Conservation (phyloP, 192 early-diverging fungal genomes). For the Backusella morwellensis region DNA sequence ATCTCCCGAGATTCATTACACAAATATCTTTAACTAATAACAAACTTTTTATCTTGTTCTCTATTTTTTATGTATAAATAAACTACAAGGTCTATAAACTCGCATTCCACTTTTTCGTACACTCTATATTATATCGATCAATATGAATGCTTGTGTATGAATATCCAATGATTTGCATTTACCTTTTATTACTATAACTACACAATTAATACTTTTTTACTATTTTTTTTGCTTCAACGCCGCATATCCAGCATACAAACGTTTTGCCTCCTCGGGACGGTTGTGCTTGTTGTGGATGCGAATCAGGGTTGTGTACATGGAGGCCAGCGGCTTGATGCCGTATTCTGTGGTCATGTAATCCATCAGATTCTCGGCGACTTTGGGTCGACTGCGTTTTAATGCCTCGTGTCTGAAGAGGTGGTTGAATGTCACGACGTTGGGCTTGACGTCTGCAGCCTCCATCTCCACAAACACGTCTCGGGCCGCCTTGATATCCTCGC, state of each 20-base stretch:
- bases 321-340: constrained; percentile 18
- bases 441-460: constrained; percentile 21
- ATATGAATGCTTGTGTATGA: too few species aligned
- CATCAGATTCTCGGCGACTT: constrained; percentile 23
- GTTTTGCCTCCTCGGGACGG: constrained; percentile 26
- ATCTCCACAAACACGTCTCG: constrained; percentile 31
- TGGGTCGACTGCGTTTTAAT: constrained; percentile 16
- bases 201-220: background rate
- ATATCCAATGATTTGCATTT: background rate
- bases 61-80: background rate
- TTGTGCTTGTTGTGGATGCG: constrained; percentile 29
- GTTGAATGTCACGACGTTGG: constrained; percentile 37
- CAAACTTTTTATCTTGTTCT: background rate
- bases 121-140: background rate
- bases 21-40: background rate
- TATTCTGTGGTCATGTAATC: constrained; percentile 29
- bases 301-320: constrained; percentile 31
- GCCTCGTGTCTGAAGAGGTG: constrained; percentile 36
- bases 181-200: background rate
- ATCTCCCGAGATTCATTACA: background rate
- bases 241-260: constrained; percentile 19
- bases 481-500: constrained; percentile 24
- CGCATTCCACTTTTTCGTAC: too few species aligned
- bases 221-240: background rate
- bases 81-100: background rate